Percentiles rank a stretch among this genome's conserved stretches.
Conservation (phyloP, 2,329 filamentous ascomycete species). For the Sodiomyces alkalinus region DNA sequence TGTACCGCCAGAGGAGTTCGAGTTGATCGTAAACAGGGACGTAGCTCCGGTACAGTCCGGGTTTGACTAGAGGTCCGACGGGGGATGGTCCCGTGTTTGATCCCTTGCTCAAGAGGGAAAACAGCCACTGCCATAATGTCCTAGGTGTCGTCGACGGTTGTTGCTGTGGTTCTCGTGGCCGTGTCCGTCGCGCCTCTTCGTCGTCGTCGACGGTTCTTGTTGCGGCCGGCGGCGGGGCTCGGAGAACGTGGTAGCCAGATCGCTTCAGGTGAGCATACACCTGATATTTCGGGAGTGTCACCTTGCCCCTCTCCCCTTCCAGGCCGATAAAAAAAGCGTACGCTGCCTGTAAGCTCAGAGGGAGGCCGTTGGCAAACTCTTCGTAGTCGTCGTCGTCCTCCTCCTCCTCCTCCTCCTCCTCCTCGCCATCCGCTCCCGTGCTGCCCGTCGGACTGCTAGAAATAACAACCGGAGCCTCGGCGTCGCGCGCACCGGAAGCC, state of each 20-base stretch:
- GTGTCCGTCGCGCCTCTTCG: constrained; percentile 5
- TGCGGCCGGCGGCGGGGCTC: constrained; percentile 34
- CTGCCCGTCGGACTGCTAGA: no score
- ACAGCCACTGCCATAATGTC: constrained; percentile 37
- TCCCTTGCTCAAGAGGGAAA: constrained; percentile 27
- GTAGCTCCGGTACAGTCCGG: constrained; percentile 52
- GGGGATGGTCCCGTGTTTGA: no score
- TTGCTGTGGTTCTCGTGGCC: constrained; percentile 6
- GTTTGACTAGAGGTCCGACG: constrained; percentile 43
- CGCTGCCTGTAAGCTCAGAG: constrained; percentile 79
- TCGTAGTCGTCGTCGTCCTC: constrained; percentile 17
- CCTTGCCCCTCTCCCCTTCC: constrained; percentile 44
- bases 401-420: constrained; percentile 10
- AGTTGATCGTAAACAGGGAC: constrained; percentile 62
- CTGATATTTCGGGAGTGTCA: constrained; percentile 64
- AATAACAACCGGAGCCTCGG: constrained; percentile 16
- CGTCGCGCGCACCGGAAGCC: constrained; percentile 7
- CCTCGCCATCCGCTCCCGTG: constrained; percentile 6
- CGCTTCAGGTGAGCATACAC: constrained; percentile 79
- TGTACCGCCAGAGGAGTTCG: constrained; percentile 56
- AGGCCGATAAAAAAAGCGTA: constrained; percentile 72
- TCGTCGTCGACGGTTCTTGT: constrained; percentile 8
- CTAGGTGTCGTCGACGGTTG: constrained; percentile 9
- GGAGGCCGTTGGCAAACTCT: constrained; percentile 50
- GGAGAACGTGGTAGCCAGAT: constrained; percentile 64